A percentile compares a stretch with the other conserved stretches of the same genome.
Evolutionary conservation across 1,284 basidiomycete species (phyloP).

Genomic region (Ceratorhiza oryzae-sativae): DNA sequence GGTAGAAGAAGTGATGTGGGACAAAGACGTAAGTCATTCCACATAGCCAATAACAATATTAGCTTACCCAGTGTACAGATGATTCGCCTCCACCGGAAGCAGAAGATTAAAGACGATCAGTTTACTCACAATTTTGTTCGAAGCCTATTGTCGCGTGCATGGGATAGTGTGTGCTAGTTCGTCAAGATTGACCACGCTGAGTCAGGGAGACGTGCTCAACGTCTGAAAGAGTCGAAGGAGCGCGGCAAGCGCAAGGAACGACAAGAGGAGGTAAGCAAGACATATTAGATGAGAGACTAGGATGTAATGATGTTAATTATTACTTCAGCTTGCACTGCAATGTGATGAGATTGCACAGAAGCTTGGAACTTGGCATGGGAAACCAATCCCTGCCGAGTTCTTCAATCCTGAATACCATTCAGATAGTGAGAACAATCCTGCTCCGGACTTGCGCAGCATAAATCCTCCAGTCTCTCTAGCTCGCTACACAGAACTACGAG

Average conservation of each 20-base stretch:
- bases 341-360: not conserved
- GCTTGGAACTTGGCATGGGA: not conserved
- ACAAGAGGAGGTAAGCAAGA: not conserved
- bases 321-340: not conserved
- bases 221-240: not conserved
- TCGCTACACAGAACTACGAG: not conserved
- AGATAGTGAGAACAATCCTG: not conserved
- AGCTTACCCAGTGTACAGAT: not conserved
- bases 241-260: not conserved
- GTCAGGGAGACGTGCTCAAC: not conserved
- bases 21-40: not conserved
- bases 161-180: not conserved
- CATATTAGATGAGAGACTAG: not conserved
- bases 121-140: not conserved
- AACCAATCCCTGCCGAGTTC: not conserved
- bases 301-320: not conserved
- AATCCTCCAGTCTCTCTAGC: not conserved
- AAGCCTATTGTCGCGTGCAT: not conserved
- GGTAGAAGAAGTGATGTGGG: not conserved
- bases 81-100: not conserved
- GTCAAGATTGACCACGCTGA: not conserved
- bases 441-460: not conserved
- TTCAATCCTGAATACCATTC: constrained; percentile 11
- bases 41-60: not conserved
- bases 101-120: not conserved